These are phyloP conservation scores for Globisporangium middletonii DNA, from an alignment of 352 stramenopile species.

Conservation along the genomic window DNA sequence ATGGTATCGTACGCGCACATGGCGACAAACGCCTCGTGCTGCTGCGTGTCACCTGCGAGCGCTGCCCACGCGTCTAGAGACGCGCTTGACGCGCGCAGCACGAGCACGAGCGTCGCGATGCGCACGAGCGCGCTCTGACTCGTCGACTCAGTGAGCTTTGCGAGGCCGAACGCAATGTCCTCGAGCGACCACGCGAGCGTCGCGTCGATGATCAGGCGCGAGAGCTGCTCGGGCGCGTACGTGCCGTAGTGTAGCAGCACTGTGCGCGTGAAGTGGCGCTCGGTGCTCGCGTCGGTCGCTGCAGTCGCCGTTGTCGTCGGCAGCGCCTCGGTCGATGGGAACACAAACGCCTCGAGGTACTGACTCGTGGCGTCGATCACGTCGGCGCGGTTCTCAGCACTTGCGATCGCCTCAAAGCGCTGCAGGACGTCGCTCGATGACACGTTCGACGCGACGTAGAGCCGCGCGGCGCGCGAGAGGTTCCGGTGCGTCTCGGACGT, in stretches of 20 bases:
- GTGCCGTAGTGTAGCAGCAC: conserved; percentile 70
- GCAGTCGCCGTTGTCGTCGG: conserved; percentile 4
- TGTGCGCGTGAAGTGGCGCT: conserved; percentile 43
- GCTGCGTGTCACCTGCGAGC: conserved; percentile 8
- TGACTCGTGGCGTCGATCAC: conserved; percentile 50
- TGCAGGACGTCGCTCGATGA: conserved; percentile 50
- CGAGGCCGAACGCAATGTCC: conserved; percentile 61
- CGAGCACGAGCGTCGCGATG: conserved; percentile 58
- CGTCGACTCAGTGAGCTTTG: conserved; percentile 39
- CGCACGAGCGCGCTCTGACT: conserved; percentile 48
- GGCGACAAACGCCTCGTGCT: conserved; percentile 4
- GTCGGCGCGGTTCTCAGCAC: conserved; percentile 31
- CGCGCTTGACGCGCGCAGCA: conserved; percentile 36
- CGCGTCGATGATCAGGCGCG: conserved; percentile 65
- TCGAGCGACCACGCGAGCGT: conserved; percentile 63
- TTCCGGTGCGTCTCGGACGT: conserved; percentile 45
- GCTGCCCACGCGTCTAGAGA: conserved; percentile 28
- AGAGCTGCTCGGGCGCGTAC: conserved; percentile 68
- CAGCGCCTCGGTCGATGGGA: conserved; percentile 32
- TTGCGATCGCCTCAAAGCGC: conserved; percentile 42
- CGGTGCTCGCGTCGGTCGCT: background rate
- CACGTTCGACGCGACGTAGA: conserved; percentile 73
- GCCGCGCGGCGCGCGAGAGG: conserved; percentile 48
- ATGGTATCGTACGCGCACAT: conserved; percentile 36
- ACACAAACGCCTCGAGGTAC: conserved; percentile 79